Conservation (phyloP, 2,329 filamentous ascomycete species). For the Lasiodiplodia hormozganensis region DNA sequence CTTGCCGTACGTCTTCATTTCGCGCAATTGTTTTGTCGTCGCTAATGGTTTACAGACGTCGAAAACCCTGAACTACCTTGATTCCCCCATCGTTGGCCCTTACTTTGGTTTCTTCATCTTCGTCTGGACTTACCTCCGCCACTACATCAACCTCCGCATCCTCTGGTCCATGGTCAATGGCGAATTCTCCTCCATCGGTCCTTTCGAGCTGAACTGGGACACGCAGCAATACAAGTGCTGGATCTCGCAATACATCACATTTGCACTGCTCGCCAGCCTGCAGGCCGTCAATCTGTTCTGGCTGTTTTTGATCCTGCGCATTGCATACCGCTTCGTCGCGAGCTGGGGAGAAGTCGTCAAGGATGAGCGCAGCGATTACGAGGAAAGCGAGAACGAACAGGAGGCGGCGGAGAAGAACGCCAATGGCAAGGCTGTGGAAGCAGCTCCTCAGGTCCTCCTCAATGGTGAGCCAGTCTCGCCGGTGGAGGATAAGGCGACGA, state of each 20-base stretch:
- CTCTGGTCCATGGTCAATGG: conserved; percentile 74
- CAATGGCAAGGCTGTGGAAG: conserved; percentile 28
- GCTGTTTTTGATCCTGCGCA: conserved; percentile 78
- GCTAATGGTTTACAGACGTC: conserved; percentile 69
- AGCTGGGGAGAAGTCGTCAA: conserved; percentile 61
- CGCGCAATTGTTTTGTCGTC: conserved; percentile 8
- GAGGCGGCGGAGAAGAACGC: conserved; percentile 4
- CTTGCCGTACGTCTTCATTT: conserved; percentile 70
- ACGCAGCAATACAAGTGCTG: conserved; percentile 78
- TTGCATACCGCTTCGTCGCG: conserved; percentile 73
- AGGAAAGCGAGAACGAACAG: conserved; percentile 42
- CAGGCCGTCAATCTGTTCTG: conserved; percentile 83
- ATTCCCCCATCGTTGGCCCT: conserved; percentile 76
- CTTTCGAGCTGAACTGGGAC: conserved; percentile 78
- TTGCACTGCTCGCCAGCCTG: conserved; percentile 67
- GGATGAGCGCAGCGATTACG: conserved; percentile 76
- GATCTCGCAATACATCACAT: conserved; percentile 72
- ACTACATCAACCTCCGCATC: conserved; percentile 82
- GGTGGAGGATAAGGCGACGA: conserved; percentile 18
- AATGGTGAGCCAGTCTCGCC: conserved; percentile 38
- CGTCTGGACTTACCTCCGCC: conserved; percentile 88
- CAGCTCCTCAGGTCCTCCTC: conserved; percentile 37
- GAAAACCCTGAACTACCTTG: conserved; percentile 90
- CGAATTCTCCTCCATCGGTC: conserved; percentile 76
- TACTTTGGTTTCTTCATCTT: conserved; percentile 85